Percentiles rank a stretch among this genome's conserved stretches.
Evolutionary conservation across 2,329 filamentous ascomycete species (phyloP).

Genomic region (Cytospora schulzeri): DNA sequence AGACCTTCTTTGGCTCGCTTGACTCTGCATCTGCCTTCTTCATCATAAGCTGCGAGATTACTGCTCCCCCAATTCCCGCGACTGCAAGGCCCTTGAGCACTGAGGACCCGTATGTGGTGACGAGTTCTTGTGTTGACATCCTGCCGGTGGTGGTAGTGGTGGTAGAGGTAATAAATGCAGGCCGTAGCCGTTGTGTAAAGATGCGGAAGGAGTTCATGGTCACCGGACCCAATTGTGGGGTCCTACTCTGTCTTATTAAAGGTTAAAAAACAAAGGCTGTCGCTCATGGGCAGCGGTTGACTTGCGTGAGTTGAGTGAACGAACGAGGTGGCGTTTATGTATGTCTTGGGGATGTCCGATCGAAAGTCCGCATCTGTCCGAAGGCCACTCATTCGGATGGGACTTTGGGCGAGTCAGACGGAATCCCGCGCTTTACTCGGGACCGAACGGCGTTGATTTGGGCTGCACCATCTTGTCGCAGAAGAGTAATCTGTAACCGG

Average conservation of each 20-base stretch:
- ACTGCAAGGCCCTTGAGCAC: conserved; percentile 23
- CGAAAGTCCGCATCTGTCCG: conserved; percentile 26
- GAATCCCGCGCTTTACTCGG: conserved; percentile 8
- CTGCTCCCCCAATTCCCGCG: conserved; percentile 15
- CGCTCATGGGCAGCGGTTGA: no score
- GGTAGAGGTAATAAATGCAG: background rate
- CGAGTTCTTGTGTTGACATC: conserved; percentile 22
- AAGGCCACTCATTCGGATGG: no score
- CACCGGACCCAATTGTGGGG: background rate
- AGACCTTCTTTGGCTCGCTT: conserved; percentile 18
- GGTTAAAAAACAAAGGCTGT: background rate
- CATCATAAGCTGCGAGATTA: conserved; percentile 23
- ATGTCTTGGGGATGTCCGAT: conserved; percentile 27
- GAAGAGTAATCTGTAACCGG: no score
- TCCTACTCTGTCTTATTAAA: background rate
- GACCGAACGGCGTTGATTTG: conserved; percentile 17
- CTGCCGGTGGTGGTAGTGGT: background rate
- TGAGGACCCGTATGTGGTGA: conserved; percentile 16
- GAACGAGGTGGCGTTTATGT: conserved; percentile 13
- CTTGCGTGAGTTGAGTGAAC: background rate
- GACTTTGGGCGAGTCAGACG: background rate
- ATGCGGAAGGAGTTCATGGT: conserved; percentile 21
- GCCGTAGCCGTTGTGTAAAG: conserved; percentile 22
- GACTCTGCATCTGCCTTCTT: conserved; percentile 17
- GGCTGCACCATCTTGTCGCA: no score